Evolutionary conservation across 208 protist genomes (phyloP).

Genomic region (Porcisia hertigi): DNA sequence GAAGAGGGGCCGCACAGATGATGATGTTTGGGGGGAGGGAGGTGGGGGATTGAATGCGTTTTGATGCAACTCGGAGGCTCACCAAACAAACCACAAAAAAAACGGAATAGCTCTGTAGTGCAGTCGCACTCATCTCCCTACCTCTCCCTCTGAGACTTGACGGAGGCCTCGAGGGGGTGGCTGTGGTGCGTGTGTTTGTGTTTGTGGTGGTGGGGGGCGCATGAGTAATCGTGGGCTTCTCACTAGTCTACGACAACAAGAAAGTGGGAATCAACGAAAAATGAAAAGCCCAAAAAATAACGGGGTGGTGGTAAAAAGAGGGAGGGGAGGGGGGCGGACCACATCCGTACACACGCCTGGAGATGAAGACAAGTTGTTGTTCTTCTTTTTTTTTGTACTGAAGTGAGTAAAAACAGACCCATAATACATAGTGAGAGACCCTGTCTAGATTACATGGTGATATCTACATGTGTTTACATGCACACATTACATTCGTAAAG

Average conservation of each 20-base stretch:
- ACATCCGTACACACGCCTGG: not conserved
- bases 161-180: not conserved
- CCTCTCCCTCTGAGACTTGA: not conserved
- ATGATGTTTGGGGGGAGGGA: not conserved
- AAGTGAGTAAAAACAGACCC: not conserved
- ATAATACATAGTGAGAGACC: not conserved
- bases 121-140: not conserved
- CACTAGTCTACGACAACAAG: not conserved
- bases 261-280: not conserved
- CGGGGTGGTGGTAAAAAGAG: not conserved
- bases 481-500: not conserved
- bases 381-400: no score
- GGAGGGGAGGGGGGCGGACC: not conserved
- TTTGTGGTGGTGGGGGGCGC: not conserved
- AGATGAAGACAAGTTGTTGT: not conserved
- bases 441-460: conserved; percentile 6
- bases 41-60: not conserved
- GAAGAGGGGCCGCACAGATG: not conserved
- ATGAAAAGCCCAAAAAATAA: not conserved
- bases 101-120: not conserved
- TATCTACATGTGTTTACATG: no score
- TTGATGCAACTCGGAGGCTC: not conserved
- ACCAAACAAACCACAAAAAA: not conserved
- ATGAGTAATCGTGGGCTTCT: not conserved
- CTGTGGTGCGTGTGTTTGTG: not conserved